phyloP scores from a whole-genome alignment of 352 stramenopile genomes.

The Globisporangium lucens region DNA sequence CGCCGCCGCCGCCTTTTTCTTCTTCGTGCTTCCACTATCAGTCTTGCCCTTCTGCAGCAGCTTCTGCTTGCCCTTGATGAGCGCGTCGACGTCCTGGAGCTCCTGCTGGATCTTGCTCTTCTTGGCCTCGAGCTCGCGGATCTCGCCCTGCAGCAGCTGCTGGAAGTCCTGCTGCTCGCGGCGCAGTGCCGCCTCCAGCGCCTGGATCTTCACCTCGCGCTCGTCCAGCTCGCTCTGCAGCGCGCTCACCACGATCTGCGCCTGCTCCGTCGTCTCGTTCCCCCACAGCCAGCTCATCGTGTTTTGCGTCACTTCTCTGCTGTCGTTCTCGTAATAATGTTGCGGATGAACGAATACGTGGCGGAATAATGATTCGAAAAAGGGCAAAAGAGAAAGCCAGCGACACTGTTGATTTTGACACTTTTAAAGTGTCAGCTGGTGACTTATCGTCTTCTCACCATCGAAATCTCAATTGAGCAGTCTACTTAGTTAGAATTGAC shows the following conservation, averaged over 20 bases:
- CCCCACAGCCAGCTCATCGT: slow-evolving; percentile 81
- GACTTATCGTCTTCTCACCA: neutral
- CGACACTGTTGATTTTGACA: neutral
- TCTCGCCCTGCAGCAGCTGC: slow-evolving; percentile 53
- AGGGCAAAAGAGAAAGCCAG: neutral
- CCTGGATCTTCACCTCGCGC: slow-evolving; percentile 77
- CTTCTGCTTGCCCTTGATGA: slow-evolving; percentile 66
- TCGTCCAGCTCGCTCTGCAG: slow-evolving; percentile 80
- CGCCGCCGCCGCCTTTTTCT: slow-evolving; percentile 36
- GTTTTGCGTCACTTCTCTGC: neutral
- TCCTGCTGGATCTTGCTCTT: slow-evolving; percentile 27
- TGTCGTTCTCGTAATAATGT: neutral
- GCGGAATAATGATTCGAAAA: neutral
- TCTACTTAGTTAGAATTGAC: neutral
- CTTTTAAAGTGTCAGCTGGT: neutral
- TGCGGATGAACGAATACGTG: slow-evolving; percentile 1
- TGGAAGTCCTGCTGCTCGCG: slow-evolving; percentile 75
- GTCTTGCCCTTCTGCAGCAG: slow-evolving; percentile 51
- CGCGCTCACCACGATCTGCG: slow-evolving; percentile 79
- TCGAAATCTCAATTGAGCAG: neutral
- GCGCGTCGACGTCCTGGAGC: slow-evolving; percentile 20
- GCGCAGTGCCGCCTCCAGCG: slow-evolving; percentile 66
- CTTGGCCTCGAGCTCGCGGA: slow-evolving; percentile 62
- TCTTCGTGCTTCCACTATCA: slow-evolving; percentile 24
- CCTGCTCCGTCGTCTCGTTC: slow-evolving; percentile 84